phyloP scores from a whole-genome alignment of 192 early-diverging fungal genomes.

The Gorgonomyces haynaldii region DNA sequence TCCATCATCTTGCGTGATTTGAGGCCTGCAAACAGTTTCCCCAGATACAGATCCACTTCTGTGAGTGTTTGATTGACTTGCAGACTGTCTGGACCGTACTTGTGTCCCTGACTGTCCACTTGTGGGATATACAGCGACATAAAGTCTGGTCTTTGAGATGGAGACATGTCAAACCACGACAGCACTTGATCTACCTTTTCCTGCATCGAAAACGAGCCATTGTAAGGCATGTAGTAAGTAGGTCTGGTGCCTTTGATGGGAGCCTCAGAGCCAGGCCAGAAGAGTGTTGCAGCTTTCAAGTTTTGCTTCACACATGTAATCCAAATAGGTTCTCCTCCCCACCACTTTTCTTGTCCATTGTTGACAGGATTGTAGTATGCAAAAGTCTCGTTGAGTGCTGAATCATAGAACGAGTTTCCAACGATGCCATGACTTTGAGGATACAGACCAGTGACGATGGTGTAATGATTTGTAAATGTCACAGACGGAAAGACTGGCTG shows the following conservation, averaged over 20 bases:
- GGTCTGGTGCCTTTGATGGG: constrained; percentile 40
- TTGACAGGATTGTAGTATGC: constrained; percentile 56
- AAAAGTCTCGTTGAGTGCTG: constrained; percentile 57
- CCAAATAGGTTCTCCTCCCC: constrained; percentile 70
- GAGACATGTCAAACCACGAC: constrained; percentile 69
- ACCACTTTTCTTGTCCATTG: constrained; percentile 65
- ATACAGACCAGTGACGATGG: constrained; percentile 83
- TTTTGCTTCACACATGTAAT: constrained; percentile 67
- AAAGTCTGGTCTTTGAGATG: constrained; percentile 55
- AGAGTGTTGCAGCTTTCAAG: constrained; percentile 56
- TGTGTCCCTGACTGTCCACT: constrained; percentile 69
- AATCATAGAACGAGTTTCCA: constrained; percentile 69
- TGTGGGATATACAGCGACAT: constrained; percentile 70
- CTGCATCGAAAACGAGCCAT: constrained; percentile 23
- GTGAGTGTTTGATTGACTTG: constrained; percentile 46
- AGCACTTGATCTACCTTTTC: constrained; percentile 51
- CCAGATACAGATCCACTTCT: constrained; percentile 49
- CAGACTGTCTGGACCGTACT: constrained; percentile 51
- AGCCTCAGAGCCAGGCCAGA: constrained; percentile 77
- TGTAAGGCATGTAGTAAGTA: constrained; percentile 52
- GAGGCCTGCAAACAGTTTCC: constrained; percentile 45
- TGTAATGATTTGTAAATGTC: constrained; percentile 92
- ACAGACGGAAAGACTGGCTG: constrained; percentile 60
- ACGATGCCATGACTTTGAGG: constrained; percentile 89
- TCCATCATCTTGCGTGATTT: constrained; percentile 42